Evolutionary conservation across 768 basidiomycete genomes (phyloP).

Genomic region (Agrocybe praecox): DNA sequence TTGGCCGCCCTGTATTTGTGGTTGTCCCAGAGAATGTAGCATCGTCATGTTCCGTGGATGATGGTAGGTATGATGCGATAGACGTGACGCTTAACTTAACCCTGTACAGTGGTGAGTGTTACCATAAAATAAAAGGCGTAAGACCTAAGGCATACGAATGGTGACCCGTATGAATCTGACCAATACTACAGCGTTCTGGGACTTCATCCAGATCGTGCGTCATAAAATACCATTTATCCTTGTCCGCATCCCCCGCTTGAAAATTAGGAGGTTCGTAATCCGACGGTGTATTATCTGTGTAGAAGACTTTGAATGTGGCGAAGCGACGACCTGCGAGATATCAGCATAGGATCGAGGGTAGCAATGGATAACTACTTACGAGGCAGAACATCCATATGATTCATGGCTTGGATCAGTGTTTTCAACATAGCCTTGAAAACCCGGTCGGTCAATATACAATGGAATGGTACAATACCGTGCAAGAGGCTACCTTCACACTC

Average conservation of each 20-base stretch:
- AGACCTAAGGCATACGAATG: constrained; percentile 54
- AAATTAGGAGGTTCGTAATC: constrained; percentile 89
- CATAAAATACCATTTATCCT: constrained; percentile 79
- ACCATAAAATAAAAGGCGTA: background rate
- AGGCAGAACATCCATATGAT: constrained; percentile 78
- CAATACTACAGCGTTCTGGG: constrained; percentile 74
- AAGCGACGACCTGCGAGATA: constrained; percentile 64
- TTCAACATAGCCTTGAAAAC: constrained; percentile 65
- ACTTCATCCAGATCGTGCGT: constrained; percentile 74
- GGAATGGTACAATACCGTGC: constrained; percentile 1
- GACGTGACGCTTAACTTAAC: constrained; percentile 75
- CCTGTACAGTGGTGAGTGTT: constrained; percentile 32
- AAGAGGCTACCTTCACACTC: constrained; percentile 65
- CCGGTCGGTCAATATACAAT: background rate
- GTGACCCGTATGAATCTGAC: constrained; percentile 69
- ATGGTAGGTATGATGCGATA: constrained; percentile 73
- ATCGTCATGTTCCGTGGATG: constrained; percentile 57
- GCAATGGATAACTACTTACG: constrained; percentile 45
- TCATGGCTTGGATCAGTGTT: constrained; percentile 76
- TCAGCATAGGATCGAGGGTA: background rate
- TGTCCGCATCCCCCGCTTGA: constrained; percentile 67
- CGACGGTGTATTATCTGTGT: constrained; percentile 74
- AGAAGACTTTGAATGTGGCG: constrained; percentile 89
- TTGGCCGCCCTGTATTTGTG: constrained; percentile 31
- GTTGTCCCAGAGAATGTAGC: constrained; percentile 56